Conservation (phyloP, 2,329 filamentous ascomycete genomes). For the Metarhizium rileyi region DNA sequence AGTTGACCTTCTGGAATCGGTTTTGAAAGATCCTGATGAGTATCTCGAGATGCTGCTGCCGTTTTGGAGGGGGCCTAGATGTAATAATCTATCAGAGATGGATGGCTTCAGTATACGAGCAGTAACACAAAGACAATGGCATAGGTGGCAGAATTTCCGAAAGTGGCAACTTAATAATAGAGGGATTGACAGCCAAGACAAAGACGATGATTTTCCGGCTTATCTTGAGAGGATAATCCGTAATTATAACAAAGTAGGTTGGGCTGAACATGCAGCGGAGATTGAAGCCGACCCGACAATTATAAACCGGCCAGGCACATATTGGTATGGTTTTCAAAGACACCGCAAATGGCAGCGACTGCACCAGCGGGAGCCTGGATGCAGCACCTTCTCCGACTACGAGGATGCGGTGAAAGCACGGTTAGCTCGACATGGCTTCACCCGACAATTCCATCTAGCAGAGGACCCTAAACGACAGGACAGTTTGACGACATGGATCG, state of each 20-base stretch:
- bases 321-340: slow-evolving; percentile 6
- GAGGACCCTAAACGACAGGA: slow-evolving; percentile 21
- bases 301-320: neutral
- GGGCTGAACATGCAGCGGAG: neutral
- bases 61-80: slow-evolving; percentile 11
- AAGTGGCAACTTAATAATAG: slow-evolving; percentile 20
- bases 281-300: slow-evolving; percentile 8
- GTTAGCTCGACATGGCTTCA: slow-evolving; percentile 20
- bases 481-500: slow-evolving; percentile 28
- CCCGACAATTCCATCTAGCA: slow-evolving; percentile 18
- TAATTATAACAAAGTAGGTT: neutral
- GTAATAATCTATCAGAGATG: neutral
- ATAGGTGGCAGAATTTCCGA: slow-evolving; percentile 21
- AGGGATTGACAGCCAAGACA: slow-evolving; percentile 6
- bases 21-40: slow-evolving; percentile 13
- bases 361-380: slow-evolving; percentile 9
- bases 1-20: slow-evolving; percentile 16
- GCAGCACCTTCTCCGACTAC: slow-evolving; percentile 15
- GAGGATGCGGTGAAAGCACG: slow-evolving; percentile 14
- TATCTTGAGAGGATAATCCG: slow-evolving; percentile 7
- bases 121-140: slow-evolving; percentile 17
- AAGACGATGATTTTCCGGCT: slow-evolving; percentile 11
- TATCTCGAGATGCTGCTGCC: slow-evolving; percentile 18
- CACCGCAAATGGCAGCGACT: slow-evolving; percentile 6
- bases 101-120: neutral